Conservation (phyloP, 2,329 filamentous ascomycete species). For the Elsinoe necatrix region DNA sequence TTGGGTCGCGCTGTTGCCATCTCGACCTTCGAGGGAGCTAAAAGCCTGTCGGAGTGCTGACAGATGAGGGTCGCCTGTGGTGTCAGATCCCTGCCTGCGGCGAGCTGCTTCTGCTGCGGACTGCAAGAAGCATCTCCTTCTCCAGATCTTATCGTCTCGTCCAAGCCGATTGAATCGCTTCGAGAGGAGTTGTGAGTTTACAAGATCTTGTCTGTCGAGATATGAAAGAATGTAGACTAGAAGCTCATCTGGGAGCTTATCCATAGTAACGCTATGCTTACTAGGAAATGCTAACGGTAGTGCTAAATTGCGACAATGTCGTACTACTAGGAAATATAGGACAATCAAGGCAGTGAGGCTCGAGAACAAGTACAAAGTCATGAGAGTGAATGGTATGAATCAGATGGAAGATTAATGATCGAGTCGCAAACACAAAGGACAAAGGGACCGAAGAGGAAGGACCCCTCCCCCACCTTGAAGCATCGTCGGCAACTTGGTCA, state of each 20-base stretch:
- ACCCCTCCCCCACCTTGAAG: neutral
- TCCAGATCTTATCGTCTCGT: constrained; percentile 71
- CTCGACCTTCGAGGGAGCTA: constrained; percentile 24
- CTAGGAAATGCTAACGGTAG: neutral
- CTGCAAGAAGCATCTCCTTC: constrained; percentile 60
- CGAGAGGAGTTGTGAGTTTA: constrained; percentile 61
- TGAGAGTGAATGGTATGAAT: neutral
- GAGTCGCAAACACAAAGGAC: neutral
- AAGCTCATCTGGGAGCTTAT: constrained; percentile 33
- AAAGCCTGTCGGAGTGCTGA: constrained; percentile 35
- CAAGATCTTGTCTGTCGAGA: constrained; percentile 57
- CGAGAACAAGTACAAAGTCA: neutral
- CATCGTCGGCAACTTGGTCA: neutral
- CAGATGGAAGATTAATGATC: neutral
- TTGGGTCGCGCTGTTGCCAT: constrained; percentile 17
- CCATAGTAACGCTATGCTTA: constrained; percentile 19
- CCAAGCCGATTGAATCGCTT: constrained; percentile 56
- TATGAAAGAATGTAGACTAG: constrained; percentile 37
- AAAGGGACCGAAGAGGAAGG: neutral
- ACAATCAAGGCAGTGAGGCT: neutral
- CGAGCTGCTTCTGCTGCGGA: constrained; percentile 59
- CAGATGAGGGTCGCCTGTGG: constrained; percentile 36
- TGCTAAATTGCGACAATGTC: neutral
- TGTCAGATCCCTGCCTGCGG: constrained; percentile 39
- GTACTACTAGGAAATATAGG: neutral